A percentile compares a stretch with the other conserved stretches of the same genome.
These are phyloP conservation scores for Musa beccarii DNA, from an alignment of 176 grass and related monocot species.

Conservation along the genomic window DNA sequence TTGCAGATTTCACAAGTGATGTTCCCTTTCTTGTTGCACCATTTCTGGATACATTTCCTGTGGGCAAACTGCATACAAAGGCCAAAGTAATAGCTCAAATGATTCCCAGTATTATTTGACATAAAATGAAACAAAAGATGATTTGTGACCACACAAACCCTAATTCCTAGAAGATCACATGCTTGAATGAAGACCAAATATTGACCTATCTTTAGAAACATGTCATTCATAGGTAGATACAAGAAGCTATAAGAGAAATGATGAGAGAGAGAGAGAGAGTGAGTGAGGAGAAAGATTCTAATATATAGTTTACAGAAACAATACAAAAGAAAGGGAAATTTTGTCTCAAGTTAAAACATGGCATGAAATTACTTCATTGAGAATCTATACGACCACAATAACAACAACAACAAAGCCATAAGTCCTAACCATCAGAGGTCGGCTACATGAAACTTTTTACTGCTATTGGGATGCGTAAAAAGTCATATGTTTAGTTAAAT, in stretches of 20 bases:
- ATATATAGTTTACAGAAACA: background rate
- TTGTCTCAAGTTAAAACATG: background rate
- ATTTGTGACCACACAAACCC: too few relatives aligned
- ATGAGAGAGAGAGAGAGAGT: background rate
- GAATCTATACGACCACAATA: background rate
- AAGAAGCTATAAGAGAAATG: background rate
- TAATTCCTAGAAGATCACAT: too few relatives aligned
- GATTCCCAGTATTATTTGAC: too few relatives aligned
- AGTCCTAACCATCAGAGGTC: too few relatives aligned
- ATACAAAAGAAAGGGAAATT: background rate
- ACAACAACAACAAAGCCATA: too few relatives aligned
- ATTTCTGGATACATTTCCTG: constrained; percentile 98
- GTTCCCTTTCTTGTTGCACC: constrained; percentile 97
- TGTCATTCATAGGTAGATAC: background rate
- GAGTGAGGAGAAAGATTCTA: too few relatives aligned
- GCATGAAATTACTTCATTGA: background rate
- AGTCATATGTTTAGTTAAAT: too few relatives aligned
- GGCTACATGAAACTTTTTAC: too few relatives aligned
- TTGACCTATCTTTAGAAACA: too few relatives aligned
- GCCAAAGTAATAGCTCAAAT: background rate
- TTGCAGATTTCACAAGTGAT: constrained; percentile 99
- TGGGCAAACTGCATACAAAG: constrained; percentile 70
- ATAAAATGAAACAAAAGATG: too few relatives aligned
- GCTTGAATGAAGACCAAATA: too few relatives aligned
- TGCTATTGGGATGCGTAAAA: too few relatives aligned